Percentiles rank a stretch among this genome's conserved stretches.
Evolutionary conservation across 768 basidiomycete genomes (phyloP).

Genomic region (Phanerodontia chrysosporium): DNA sequence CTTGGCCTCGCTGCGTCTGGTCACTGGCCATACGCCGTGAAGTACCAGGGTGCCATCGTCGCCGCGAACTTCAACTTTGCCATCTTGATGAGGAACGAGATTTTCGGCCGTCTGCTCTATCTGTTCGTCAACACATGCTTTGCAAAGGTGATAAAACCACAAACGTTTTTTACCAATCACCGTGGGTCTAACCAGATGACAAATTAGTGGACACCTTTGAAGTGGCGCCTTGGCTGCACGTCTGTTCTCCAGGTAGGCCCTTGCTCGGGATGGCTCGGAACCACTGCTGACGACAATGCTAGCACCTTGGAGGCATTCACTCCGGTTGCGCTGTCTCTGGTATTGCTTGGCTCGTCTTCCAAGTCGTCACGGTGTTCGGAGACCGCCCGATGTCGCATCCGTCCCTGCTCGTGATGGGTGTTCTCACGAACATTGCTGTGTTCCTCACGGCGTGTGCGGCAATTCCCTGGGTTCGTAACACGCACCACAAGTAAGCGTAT

Average conservation of each 20-base stretch:
- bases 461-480: slow-evolving; percentile 77
- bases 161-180: too few relatives aligned
- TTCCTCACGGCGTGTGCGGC: slow-evolving; percentile 60
- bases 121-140: slow-evolving; percentile 67
- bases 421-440: slow-evolving; percentile 53
- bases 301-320: slow-evolving; percentile 78
- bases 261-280: not conserved
- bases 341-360: slow-evolving; percentile 64
- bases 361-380: slow-evolving; percentile 53
- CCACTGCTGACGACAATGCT: slow-evolving; percentile 20
- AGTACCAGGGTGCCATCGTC: slow-evolving; percentile 67
- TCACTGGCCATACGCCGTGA: slow-evolving; percentile 63
- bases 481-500: slow-evolving; percentile 66
- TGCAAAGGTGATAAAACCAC: too few relatives aligned
- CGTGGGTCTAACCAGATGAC: not conserved
- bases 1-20: slow-evolving; percentile 57
- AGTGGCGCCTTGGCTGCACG: slow-evolving; percentile 68
- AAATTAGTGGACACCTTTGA: slow-evolving; percentile 65
- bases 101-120: slow-evolving; percentile 77
- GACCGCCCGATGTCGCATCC: slow-evolving; percentile 45
- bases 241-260: slow-evolving; percentile 57
- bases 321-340: slow-evolving; percentile 71
- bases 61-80: slow-evolving; percentile 70
- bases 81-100: slow-evolving; percentile 76
- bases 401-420: slow-evolving; percentile 57